Evolutionary conservation across 306 rosid species (phyloP).

Genomic region (Cicer arietinum): DNA sequence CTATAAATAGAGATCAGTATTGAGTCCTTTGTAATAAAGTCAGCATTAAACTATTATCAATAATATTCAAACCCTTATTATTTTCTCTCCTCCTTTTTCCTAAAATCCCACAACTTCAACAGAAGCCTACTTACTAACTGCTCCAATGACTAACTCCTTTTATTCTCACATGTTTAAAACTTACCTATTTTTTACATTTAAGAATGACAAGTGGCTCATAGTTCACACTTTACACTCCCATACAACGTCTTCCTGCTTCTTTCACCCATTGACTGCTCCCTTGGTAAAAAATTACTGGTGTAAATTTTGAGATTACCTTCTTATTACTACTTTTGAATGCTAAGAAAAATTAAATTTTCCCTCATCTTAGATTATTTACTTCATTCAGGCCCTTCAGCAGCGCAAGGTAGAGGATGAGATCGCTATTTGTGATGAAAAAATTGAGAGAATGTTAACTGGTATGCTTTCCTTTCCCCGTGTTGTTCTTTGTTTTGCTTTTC

Average conservation of each 20-base stretch:
- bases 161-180: neutral
- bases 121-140: neutral
- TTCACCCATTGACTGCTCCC: constrained; percentile 20
- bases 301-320: constrained; percentile 21
- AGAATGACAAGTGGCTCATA: constrained; percentile 8
- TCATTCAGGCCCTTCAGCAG: constrained; percentile 70
- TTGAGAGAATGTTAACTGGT: constrained; percentile 69
- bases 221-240: constrained; percentile 15
- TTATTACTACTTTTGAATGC: constrained; percentile 33
- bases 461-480: constrained; percentile 21
- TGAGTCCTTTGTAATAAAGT: no score
- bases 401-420: constrained; percentile 70
- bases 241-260: neutral
- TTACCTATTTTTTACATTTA: neutral
- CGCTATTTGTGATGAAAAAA: constrained; percentile 62
- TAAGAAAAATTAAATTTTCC: constrained; percentile 19
- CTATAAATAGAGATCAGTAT: no score
- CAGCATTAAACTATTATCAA: no score
- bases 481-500: constrained; percentile 30
- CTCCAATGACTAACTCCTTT: neutral
- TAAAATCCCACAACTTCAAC: no score
- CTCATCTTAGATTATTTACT: constrained; percentile 39
- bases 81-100: no score
- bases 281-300: constrained; percentile 11
- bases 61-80: no score